phyloP scores from a whole-genome alignment of 2,329 filamentous ascomycete species.

The Magnaporthiopsis incrustans region DNA sequence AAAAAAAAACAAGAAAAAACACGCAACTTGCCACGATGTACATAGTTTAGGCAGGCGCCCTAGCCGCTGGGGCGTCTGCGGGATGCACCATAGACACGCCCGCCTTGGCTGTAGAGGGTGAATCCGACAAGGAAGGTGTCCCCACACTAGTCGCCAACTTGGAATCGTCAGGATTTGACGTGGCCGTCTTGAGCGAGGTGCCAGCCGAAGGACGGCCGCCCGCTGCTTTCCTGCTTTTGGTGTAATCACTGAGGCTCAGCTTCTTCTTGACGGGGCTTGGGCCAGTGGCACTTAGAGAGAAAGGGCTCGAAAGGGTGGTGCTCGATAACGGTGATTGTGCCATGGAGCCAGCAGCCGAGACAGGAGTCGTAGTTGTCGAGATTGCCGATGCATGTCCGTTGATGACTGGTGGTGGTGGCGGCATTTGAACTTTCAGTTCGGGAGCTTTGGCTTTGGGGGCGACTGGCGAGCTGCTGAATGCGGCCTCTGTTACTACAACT shows the following conservation, averaged over 20 bases:
- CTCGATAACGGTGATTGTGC: conserved; percentile 43
- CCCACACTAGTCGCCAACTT: conserved; percentile 25
- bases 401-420: conserved; percentile 43
- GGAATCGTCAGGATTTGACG: conserved; percentile 29
- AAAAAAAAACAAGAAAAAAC: not conserved
- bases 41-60: not conserved
- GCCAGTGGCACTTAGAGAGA: conserved; percentile 31
- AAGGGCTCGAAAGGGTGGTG: conserved; percentile 31
- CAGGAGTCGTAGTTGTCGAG: conserved; percentile 34
- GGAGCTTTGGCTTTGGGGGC: conserved; percentile 30
- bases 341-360: conserved; percentile 32
- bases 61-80: not conserved
- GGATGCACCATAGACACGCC: not conserved
- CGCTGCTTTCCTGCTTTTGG: conserved; percentile 48
- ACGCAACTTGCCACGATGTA: not conserved
- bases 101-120: conserved; percentile 12
- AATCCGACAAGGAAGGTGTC: conserved; percentile 7
- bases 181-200: conserved; percentile 28
- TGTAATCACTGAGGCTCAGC: conserved; percentile 58
- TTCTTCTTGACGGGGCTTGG: conserved; percentile 61
- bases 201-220: conserved; percentile 30
- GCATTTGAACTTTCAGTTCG: conserved; percentile 47
- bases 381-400: conserved; percentile 26
- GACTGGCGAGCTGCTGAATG: too few relatives aligned
- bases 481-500: not conserved